Base-by-base conservation (phyloP, 345 rosid genomes). In the Clarkia xantiana region DNA sequence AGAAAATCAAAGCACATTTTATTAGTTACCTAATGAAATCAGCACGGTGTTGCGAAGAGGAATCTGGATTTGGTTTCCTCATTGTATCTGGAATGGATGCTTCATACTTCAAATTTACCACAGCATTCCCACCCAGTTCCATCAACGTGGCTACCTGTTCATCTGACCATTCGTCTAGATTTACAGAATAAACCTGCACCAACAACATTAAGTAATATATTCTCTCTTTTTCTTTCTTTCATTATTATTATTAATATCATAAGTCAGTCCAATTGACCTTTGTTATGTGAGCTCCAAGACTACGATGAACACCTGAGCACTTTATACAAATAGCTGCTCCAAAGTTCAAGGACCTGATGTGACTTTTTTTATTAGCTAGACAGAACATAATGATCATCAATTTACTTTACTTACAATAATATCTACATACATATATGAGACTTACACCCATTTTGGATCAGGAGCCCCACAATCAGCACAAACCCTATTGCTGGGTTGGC, bases 391-490 rank as follows among this genome's bases (percentile, higher is more conserved):
- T 12, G 22, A 16, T 15, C 6, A 16, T 9, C 11, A 36, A 22
- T 16, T 36, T 23, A 45, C 47, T 16, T 36, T 23, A 45, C 47
- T 16, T 11, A 17, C 6, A 2, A 17, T 14, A 29, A 19, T 4
- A 12, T 40, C 18, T 29, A 4, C 36, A 36, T 44, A 18, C 44
- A 18, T 19, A 49, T 4, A 22, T 18, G 43, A 41, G 11, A 62
- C 97, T 82, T 77, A 89, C 97, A 76, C 97, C 97, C 95, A 89
- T 78, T 85, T 89, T 5, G 97, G 97, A 64, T 84, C 93, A 13
- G 97, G 76, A 29, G 87, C 72, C 44, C 89, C 97, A 74, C 97
- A 89, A 64, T 84, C 97, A 56, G 97, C 97, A 73, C 97, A 89
- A 62, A 40, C 48, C 17, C 48, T 70, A 61, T 89, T 89, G 40